phyloP scores from a whole-genome alignment of 441 rosid species.

The Gossypium lobatum region DNA sequence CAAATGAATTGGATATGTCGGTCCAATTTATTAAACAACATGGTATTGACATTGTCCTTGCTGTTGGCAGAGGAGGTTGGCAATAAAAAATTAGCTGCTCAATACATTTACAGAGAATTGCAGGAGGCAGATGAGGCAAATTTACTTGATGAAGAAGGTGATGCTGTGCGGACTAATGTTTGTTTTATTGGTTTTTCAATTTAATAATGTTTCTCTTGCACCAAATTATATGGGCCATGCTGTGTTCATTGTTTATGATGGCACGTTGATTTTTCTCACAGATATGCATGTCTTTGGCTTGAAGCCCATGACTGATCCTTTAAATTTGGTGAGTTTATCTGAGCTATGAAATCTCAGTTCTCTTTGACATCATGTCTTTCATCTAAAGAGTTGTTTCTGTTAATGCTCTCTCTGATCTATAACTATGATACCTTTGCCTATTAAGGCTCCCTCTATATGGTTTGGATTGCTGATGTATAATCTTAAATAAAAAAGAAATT shows the following conservation, averaged over 20 bases:
- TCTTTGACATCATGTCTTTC: slow-evolving; percentile 2
- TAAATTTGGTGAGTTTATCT: slow-evolving; percentile 46
- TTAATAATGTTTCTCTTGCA: not conserved
- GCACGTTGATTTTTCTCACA: slow-evolving; percentile 23
- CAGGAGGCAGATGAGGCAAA: slow-evolving; percentile 59
- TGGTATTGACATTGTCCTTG: not conserved
- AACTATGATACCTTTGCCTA: not conserved
- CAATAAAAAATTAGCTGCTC: slow-evolving; percentile 34
- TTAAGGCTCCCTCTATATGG: not conserved
- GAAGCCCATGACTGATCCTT: slow-evolving; percentile 56
- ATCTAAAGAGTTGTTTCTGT: not conserved
- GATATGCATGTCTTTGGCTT: slow-evolving; percentile 69
- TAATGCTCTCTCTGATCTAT: not conserved
- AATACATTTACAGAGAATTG: slow-evolving; percentile 37
- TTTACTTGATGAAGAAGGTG: slow-evolving; percentile 68
- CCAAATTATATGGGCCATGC: not conserved
- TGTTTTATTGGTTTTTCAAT: not conserved
- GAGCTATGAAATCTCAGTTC: not conserved
- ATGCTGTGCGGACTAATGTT: slow-evolving; percentile 3
- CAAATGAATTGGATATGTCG: not conserved
- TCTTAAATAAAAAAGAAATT: not conserved
- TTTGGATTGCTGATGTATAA: not conserved
- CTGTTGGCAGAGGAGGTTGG: slow-evolving; percentile 36
- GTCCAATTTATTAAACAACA: not conserved
- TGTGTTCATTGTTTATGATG: slow-evolving; percentile 5